These are phyloP conservation scores for Candida suzukii DNA, from an alignment of 805 yeast species.

Conservation along the genomic window DNA sequence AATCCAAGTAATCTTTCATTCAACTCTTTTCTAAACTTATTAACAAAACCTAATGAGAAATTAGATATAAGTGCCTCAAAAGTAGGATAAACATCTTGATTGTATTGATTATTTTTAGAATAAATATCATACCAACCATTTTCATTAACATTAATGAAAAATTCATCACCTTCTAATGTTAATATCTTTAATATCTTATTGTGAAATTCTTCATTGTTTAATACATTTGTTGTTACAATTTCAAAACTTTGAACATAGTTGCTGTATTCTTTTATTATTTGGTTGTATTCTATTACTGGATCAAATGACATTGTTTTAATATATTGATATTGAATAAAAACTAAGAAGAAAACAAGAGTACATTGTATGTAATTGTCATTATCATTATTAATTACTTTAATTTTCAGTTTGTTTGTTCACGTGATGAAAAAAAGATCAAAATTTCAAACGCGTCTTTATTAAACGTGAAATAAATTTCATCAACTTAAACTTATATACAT, in stretches of 20 bases:
- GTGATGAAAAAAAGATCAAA: too few species aligned
- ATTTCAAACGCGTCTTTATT: too few species aligned
- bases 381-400: too few species aligned
- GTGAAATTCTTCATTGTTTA: too few species aligned
- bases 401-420: too few species aligned
- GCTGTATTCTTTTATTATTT: conserved; percentile 1
- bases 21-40: neutral
- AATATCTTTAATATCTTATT: neutral
- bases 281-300: conserved; percentile 1
- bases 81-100: neutral
- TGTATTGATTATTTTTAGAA: neutral
- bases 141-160: conserved; percentile 11
- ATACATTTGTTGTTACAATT: neutral
- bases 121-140: conserved; percentile 2
- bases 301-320: neutral
- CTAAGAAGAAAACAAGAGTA: neutral
- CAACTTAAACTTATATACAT: too few species aligned
- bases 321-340: neutral
- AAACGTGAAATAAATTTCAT: too few species aligned
- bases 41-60: neutral
- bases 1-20: neutral
- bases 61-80: conserved; percentile 2
- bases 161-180: conserved; percentile 11
- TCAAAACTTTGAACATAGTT: neutral
- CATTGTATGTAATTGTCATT: too few species aligned